Base-by-base conservation (phyloP, 2,329 filamentous ascomycete genomes). In the Colletotrichum salicis region DNA sequence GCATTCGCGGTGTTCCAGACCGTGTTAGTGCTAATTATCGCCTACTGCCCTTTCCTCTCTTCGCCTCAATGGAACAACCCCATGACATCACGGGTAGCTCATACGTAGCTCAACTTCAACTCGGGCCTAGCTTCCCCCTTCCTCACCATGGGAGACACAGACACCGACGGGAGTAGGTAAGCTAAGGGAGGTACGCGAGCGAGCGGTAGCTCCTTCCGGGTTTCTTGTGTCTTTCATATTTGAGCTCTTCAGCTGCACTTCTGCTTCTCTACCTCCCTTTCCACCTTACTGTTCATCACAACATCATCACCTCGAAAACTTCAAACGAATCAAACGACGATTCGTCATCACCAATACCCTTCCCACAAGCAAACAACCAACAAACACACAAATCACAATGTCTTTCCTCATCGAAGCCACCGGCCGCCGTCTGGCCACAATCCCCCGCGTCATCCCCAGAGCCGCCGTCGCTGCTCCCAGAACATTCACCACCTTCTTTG, bases 341-440 rank as follows among this genome's bases (percentile, higher is more conserved):
- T 10, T 51, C 12, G 24, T 37, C 22, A 7, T 35, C 60, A 27
- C 60, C 22, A 29, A 27, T 31, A 29, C 13, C n/a, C 19, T 5
- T n/a, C 51, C 33, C 51, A 52, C 22, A 71, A 54, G 51, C 72
- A 67, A 48, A 64, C 5, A 22, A 54, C 8, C 56, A 56, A 19
- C 52, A 72, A 55, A 24, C 19, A 15, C 27, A 67, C 52, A 59
- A 35, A 15, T 45, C 70, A 77, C 61, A 73, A 90, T 90, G 88
- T 88, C 88, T 63, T 87, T 86, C 81, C 80, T 89, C 81, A 84
- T 86, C 71, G 79, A 86, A 77, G 78, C 81, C 71, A 76, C 83
- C 74, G 71, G 81, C 75, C 85, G 87, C 79, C 84, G 85, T 64
- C 27, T 72, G 45, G 82, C 82, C 22, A 75, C 79, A 73, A 73